Evolutionary conservation across 495 filamentous ascomycete species (phyloP).

Genomic region (Aspergillus carlsbadensis): DNA sequence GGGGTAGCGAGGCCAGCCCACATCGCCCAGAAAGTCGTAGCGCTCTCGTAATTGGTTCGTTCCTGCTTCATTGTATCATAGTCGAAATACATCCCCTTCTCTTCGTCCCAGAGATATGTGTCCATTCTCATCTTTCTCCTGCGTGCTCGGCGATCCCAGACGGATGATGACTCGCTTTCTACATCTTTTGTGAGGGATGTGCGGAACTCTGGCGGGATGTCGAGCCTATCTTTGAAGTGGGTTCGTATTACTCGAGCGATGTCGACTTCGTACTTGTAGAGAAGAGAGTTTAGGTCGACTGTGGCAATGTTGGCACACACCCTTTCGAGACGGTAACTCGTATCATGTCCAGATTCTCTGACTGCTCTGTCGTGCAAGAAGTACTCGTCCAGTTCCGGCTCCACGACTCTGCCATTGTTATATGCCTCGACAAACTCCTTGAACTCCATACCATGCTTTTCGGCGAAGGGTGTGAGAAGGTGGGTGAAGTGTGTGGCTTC

Average conservation of each 20-base stretch:
- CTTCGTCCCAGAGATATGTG: constrained; percentile 86
- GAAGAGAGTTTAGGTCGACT: constrained; percentile 86
- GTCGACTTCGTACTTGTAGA: constrained; percentile 96
- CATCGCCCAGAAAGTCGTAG: constrained; percentile 94
- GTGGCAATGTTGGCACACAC: constrained; percentile 87
- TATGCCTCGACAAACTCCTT: constrained; percentile 82
- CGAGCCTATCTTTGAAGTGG: constrained; percentile 74
- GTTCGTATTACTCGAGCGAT: constrained; percentile 80
- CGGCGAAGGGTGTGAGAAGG: constrained; percentile 78
- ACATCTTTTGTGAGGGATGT: constrained; percentile 53
- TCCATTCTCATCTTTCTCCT: constrained; percentile 78
- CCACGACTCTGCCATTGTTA: constrained; percentile 70
- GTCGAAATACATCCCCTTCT: constrained; percentile 94
- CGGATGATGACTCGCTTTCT: constrained; percentile 72
- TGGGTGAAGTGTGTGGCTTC: constrained; percentile 87
- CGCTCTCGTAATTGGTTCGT: constrained; percentile 77
- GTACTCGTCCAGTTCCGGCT: constrained; percentile 90
- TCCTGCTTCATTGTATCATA: constrained; percentile 81
- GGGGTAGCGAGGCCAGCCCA: constrained; percentile 87
- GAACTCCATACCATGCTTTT: constrained; percentile 80
- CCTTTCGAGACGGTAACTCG: constrained; percentile 85
- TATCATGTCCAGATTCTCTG: constrained; percentile 96
- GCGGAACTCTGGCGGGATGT: constrained; percentile 77
- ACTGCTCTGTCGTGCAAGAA: constrained; percentile 94
- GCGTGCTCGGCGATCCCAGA: constrained; percentile 84